These are phyloP conservation scores for Aspergillus sp. DNA, from an alignment of 2,329 filamentous ascomycete species.

Conservation along the genomic window DNA sequence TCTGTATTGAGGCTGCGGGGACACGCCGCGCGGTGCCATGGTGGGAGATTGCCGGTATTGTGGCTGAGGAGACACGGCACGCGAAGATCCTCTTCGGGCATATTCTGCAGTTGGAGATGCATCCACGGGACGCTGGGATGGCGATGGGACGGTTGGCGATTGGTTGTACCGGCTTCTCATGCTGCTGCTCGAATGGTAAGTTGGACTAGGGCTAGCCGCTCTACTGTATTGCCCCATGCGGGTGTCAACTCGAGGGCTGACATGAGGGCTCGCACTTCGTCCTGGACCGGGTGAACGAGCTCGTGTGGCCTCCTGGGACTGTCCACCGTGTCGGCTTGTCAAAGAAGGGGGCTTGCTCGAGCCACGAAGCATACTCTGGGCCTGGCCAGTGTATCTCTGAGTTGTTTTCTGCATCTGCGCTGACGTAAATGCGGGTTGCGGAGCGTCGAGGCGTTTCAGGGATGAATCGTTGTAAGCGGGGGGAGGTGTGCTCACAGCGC, in stretches of 20 bases:
- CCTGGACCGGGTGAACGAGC: slow-evolving; percentile 68
- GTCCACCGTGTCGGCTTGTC: slow-evolving; percentile 58
- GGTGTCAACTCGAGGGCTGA: slow-evolving; percentile 33
- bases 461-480: slow-evolving; percentile 78
- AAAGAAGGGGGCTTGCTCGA: slow-evolving; percentile 55
- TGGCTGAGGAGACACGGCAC: slow-evolving; percentile 14
- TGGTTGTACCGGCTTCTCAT: slow-evolving; percentile 43
- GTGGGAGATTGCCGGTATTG: slow-evolving; percentile 11
- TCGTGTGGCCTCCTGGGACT: slow-evolving; percentile 45
- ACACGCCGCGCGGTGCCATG: slow-evolving; percentile 12
- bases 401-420: slow-evolving; percentile 95
- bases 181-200: slow-evolving; percentile 48
- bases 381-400: slow-evolving; percentile 82
- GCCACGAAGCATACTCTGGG: slow-evolving; percentile 70
- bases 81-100: slow-evolving; percentile 35
- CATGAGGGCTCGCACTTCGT: slow-evolving; percentile 46
- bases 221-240: slow-evolving; percentile 46
- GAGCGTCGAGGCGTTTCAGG: slow-evolving; percentile 79
- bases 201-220: slow-evolving; percentile 46
- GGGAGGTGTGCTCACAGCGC: slow-evolving; percentile 64
- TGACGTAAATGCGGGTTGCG: slow-evolving; percentile 87
- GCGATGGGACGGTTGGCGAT: slow-evolving; percentile 34
- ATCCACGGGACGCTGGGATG: slow-evolving; percentile 37
- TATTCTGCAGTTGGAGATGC: slow-evolving; percentile 46
- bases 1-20: slow-evolving; percentile 12